Evolutionary conservation across 441 rosid genomes (phyloP), one percentile per base, ranked within the genome.

Genomic region (Brassica hybrid): DNA sequence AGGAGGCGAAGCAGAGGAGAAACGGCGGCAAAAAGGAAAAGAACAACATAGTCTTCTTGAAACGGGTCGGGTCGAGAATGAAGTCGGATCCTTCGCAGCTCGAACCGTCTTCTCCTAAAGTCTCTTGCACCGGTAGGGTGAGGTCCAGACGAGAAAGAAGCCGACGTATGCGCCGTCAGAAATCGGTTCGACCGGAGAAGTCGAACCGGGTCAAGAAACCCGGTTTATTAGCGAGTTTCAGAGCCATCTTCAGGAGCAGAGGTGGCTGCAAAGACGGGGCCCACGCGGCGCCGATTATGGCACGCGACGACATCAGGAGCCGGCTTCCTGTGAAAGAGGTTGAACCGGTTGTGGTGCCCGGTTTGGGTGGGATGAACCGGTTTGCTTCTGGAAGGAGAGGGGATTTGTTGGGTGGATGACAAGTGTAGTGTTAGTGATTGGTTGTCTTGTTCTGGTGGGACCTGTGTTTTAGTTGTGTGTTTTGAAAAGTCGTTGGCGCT

Each of bases 91-190:
- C 82, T 12, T 76, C 91, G 0, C 12, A 84, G 48, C 56, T 73
- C 18, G 99, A 95, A 36, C 99, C 99, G 11, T 85, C 96, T 8
- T 93, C 99, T 18, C 98, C 99, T 5, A 93, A 87, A 81, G 99
- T 95, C 13, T 93, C 99, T 10, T 95, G 99, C 41, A 95, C 91
- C 81, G 99, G 99, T 34, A 83, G 93, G 74, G 98, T 93, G 69
- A 86, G 92, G 81, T 91, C 99, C 60, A 90, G 79, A 87, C 85
- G 84, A 19, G 92, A 92, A 59, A 86, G 91, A 3, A 88, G 81
- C 69, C 86, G 89, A 14, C 81, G 88, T 14, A 83, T 80, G 74
- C 75, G 71, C 52, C 84, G 85, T 69, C 88, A 85, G 13, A 82
- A 79, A 38, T 76, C 91, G 74, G 65, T 45, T 82, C 14, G 75